These are phyloP conservation scores for Penicillium ochrochloron DNA, from an alignment of 495 filamentous ascomycete genomes.

Conservation along the genomic window DNA sequence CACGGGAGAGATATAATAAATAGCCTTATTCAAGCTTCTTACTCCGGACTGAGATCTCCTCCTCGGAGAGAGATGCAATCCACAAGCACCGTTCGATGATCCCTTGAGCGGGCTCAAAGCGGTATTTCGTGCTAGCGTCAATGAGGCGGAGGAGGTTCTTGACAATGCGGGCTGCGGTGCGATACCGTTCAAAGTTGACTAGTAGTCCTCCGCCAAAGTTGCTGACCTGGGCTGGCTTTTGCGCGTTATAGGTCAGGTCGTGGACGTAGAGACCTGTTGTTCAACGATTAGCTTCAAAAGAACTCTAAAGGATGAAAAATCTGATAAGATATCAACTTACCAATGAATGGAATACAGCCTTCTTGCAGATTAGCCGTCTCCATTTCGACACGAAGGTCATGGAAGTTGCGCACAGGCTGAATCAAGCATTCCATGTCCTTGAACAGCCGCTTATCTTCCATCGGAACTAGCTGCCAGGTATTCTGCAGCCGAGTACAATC, in stretches of 20 bases:
- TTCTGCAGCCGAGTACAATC: slow-evolving; percentile 75
- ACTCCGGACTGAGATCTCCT: slow-evolving; percentile 71
- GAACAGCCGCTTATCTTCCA: slow-evolving; percentile 70
- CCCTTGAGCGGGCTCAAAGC: slow-evolving; percentile 81
- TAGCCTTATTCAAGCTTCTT: slow-evolving; percentile 53
- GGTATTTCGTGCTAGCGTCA: slow-evolving; percentile 89
- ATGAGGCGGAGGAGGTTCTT: slow-evolving; percentile 89
- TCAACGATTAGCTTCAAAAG: slow-evolving; percentile 10
- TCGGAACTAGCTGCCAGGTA: slow-evolving; percentile 83
- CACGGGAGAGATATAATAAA: slow-evolving; percentile 12
- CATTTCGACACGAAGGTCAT: slow-evolving; percentile 89
- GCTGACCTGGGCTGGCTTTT: slow-evolving; percentile 74
- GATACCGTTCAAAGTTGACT: slow-evolving; percentile 94
- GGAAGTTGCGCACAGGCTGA: slow-evolving; percentile 88
- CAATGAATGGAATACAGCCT: slow-evolving; percentile 97
- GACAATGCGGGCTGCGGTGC: slow-evolving; percentile 86
- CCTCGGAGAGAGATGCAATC: slow-evolving; percentile 88
- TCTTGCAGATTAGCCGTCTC: slow-evolving; percentile 74
- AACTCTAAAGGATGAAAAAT: not conserved
- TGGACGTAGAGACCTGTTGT: slow-evolving; percentile 79
- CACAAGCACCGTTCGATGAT: slow-evolving; percentile 91
- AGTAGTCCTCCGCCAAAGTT: slow-evolving; percentile 67
- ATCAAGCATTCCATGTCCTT: slow-evolving; percentile 82
- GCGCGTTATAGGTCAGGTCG: slow-evolving; percentile 94
- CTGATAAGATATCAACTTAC: slow-evolving; percentile 53